phyloP scores from a whole-genome alignment of 495 filamentous ascomycete species.

The Talaromyces wortmannii region DNA sequence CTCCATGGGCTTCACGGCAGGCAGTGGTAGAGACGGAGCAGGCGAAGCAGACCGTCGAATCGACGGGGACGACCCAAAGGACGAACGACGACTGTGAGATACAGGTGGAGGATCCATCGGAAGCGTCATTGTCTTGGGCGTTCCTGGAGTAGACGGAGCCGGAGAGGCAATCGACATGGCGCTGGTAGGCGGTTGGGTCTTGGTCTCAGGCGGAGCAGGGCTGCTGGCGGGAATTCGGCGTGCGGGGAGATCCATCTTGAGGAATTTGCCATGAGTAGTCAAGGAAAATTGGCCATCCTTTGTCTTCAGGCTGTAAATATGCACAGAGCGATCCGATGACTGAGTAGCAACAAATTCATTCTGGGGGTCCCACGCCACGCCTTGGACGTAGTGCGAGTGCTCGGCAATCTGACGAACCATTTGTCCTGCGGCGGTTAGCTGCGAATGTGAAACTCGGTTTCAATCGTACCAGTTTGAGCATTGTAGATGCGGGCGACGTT shows the following conservation, averaged over 20 bases:
- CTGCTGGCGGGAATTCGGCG: conserved; percentile 88
- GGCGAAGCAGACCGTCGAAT: conserved; percentile 87
- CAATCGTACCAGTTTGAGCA: conserved; percentile 68
- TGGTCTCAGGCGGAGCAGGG: conserved; percentile 78
- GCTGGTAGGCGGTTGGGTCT: conserved; percentile 51
- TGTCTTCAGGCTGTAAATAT: conserved; percentile 92
- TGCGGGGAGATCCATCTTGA: conserved; percentile 86
- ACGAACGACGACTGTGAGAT: conserved; percentile 87
- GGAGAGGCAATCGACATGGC: conserved; percentile 68
- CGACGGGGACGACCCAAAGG: conserved; percentile 83
- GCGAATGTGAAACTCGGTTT: background rate
- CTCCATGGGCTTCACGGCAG: conserved; percentile 93
- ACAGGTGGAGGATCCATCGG: conserved; percentile 97
- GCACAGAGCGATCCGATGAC: conserved; percentile 94
- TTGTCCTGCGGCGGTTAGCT: conserved; percentile 48
- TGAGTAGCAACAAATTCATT: conserved; percentile 99
- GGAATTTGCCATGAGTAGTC: conserved; percentile 63
- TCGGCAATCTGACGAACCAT: conserved; percentile 95
- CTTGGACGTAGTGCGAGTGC: conserved; percentile 98
- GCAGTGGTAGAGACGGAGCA: conserved; percentile 89
- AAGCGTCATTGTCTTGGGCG: conserved; percentile 78
- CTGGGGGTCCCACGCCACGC: conserved; percentile 95
- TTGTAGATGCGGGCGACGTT: conserved; percentile 97
- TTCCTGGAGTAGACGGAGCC: conserved; percentile 87
- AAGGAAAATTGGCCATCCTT: conserved; percentile 95